These are phyloP conservation scores for Plasmodium adleri DNA, from an alignment of 169 alveolate genomes.

Conservation along the genomic window DNA sequence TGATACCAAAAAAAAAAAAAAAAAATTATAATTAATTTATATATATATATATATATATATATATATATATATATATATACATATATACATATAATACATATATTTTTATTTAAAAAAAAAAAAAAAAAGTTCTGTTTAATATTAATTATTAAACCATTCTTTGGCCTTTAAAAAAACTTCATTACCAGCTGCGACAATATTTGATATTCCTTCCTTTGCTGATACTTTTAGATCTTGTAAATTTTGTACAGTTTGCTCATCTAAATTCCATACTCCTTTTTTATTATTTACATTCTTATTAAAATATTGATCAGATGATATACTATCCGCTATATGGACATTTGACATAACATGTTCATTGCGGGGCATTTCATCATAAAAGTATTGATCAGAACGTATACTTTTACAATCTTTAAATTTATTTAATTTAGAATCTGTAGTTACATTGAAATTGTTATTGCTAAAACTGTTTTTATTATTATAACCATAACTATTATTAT, in stretches of 20 bases:
- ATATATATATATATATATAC: slow-evolving; percentile 1
- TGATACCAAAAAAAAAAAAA: slow-evolving; percentile 21
- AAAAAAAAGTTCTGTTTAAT: not conserved
- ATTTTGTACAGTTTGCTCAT: slow-evolving; percentile 85
- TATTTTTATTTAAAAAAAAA: slow-evolving; percentile 50
- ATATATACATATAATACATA: not conserved
- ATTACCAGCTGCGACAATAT: slow-evolving; percentile 82
- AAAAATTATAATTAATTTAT: not conserved
- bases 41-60: not conserved
- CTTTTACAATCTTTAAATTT: slow-evolving; percentile 81
- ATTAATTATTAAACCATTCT: slow-evolving; percentile 82
- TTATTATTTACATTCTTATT: slow-evolving; percentile 76
- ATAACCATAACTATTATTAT: slow-evolving; percentile 6
- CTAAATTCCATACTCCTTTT: slow-evolving; percentile 76
- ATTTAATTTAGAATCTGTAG: slow-evolving; percentile 74
- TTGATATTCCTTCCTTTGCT: slow-evolving; percentile 81
- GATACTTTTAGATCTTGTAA: slow-evolving; percentile 79
- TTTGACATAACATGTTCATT: slow-evolving; percentile 40
- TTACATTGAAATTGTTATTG: slow-evolving; percentile 16
- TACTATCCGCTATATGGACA: slow-evolving; percentile 75
- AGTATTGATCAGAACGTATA: slow-evolving; percentile 84
- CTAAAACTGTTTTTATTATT: slow-evolving; percentile 7
- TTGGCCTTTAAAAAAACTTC: slow-evolving; percentile 84
- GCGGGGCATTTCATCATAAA: slow-evolving; percentile 76
- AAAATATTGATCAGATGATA: slow-evolving; percentile 85